Conservation (phyloP, 2,329 filamentous ascomycete genomes). For the Hypomyces rosellus region DNA sequence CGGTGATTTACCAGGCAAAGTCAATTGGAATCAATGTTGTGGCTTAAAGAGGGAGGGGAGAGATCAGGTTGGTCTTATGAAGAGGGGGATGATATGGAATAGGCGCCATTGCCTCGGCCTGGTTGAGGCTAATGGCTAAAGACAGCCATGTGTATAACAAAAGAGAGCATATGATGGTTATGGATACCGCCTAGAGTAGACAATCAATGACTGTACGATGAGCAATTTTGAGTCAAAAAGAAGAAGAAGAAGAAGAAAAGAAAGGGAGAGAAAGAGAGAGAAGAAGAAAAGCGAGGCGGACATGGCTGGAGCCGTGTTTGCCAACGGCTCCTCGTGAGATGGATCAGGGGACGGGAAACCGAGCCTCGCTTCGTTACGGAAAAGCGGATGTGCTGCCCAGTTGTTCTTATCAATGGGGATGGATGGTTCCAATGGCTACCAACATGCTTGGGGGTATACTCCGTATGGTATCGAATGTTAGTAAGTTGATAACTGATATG, state of each 20-base stretch:
- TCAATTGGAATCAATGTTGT: conserved; percentile 69
- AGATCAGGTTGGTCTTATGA: neutral
- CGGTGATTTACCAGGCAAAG: conserved; percentile 68
- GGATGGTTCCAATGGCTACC: too few relatives aligned
- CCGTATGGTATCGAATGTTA: too few relatives aligned
- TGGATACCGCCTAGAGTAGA: neutral
- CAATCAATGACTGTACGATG: neutral
- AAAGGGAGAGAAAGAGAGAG: too few relatives aligned
- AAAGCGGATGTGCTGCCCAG: too few relatives aligned
- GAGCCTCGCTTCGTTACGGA: too few relatives aligned
- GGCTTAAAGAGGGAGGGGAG: conserved; percentile 35
- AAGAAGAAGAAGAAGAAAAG: too few relatives aligned
- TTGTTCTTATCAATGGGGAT: too few relatives aligned
- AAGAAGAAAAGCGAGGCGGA: too few relatives aligned
- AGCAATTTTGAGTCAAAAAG: too few relatives aligned
- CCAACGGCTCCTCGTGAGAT: neutral
- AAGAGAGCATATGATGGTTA: neutral
- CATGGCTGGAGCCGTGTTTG: too few relatives aligned
- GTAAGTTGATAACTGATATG: too few relatives aligned
- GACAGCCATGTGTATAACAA: conserved; percentile 9
- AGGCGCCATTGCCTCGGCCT: neutral
- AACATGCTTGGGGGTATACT: too few relatives aligned
- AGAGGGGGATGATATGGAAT: neutral
- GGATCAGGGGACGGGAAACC: neutral
- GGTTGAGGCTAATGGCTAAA: conserved; percentile 2